Evolutionary conservation across 2,329 filamentous ascomycete species (phyloP).

Genomic region (Beauveria scarabaeidicola): DNA sequence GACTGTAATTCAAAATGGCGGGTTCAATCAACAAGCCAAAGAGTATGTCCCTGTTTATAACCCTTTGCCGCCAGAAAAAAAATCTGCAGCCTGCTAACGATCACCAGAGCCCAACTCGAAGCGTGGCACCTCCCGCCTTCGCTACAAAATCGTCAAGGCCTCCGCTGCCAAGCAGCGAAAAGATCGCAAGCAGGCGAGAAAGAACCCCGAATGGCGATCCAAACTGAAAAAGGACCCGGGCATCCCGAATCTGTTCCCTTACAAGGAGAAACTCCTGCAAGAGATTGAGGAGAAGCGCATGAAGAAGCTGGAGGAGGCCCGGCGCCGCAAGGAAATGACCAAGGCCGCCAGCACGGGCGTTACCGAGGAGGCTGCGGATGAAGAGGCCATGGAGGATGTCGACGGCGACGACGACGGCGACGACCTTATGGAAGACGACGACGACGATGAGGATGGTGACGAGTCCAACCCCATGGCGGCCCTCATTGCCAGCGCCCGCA

Average conservation of each 20-base stretch:
- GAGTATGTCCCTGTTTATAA: constrained; percentile 29
- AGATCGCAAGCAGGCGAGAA: constrained; percentile 78
- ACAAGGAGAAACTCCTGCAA: constrained; percentile 89
- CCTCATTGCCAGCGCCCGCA: constrained; percentile 74
- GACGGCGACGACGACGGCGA: constrained; percentile 38
- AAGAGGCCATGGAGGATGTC: constrained; percentile 33
- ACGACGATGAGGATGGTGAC: constrained; percentile 53
- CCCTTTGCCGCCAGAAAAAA: too few species aligned
- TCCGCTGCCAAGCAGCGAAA: constrained; percentile 88
- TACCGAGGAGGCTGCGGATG: constrained; percentile 24
- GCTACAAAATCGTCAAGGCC: constrained; percentile 93
- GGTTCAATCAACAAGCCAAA: constrained; percentile 47
- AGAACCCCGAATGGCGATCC: constrained; percentile 95
- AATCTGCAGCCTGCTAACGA: background rate
- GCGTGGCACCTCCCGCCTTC: constrained; percentile 77
- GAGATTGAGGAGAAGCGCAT: constrained; percentile 87
- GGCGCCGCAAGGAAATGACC: constrained; percentile 61
- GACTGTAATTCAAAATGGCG: constrained; percentile 33
- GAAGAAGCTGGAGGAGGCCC: constrained; percentile 70
- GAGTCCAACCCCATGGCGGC: constrained; percentile 83
- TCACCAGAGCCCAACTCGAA: constrained; percentile 83
- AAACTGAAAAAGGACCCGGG: constrained; percentile 96
- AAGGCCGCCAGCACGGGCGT: constrained; percentile 55
- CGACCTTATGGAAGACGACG: constrained; percentile 41
- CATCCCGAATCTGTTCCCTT: constrained; percentile 94